phyloP scores from a whole-genome alignment of 1,284 basidiomycete genomes.

The Cutaneotrichosporon curvatum region DNA sequence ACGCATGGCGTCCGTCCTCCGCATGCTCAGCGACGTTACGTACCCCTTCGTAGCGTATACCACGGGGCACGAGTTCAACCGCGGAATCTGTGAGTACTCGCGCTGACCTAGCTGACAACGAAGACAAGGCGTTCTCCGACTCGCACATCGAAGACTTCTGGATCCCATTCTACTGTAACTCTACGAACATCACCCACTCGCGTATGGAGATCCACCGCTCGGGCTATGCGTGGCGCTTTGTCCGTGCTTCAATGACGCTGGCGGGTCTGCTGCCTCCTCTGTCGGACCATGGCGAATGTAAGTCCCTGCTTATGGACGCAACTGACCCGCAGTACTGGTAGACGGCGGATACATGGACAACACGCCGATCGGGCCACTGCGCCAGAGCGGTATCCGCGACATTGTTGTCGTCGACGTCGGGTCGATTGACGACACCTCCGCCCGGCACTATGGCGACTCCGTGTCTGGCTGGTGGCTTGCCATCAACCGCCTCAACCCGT shows the following conservation, averaged over 20 bases:
- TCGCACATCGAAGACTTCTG: conserved; percentile 98
- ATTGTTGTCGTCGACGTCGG: conserved; percentile 97
- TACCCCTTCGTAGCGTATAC: conserved; percentile 97
- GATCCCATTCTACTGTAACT: conserved; percentile 97
- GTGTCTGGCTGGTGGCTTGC: conserved; percentile 97
- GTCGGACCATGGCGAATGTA: conserved; percentile 80
- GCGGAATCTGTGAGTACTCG: conserved; percentile 4
- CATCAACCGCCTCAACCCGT: conserved; percentile 74
- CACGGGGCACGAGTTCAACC: conserved; percentile 81
- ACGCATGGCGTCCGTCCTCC: conserved; percentile 87
- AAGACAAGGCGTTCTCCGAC: conserved; percentile 64
- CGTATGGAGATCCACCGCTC: conserved; percentile 96
- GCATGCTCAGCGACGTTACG: conserved; percentile 88
- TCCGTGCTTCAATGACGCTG: conserved; percentile 94
- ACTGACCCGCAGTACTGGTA: conserved; percentile 59
- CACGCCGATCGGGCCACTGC: conserved; percentile 82
- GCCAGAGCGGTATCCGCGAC: conserved; percentile 78
- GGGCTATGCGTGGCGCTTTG: conserved; percentile 78
- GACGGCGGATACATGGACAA: conserved; percentile 95
- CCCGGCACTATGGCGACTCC: conserved; percentile 87
- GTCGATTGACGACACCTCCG: conserved; percentile 90
- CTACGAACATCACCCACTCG: conserved; percentile 96
- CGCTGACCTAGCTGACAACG: conserved; percentile 14
- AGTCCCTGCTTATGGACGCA: conserved; percentile 13
- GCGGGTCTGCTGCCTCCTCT: conserved; percentile 91